Base-by-base conservation (phyloP, 2,329 filamentous ascomycete genomes). In the Coniosporium tulheliwenetii region DNA sequence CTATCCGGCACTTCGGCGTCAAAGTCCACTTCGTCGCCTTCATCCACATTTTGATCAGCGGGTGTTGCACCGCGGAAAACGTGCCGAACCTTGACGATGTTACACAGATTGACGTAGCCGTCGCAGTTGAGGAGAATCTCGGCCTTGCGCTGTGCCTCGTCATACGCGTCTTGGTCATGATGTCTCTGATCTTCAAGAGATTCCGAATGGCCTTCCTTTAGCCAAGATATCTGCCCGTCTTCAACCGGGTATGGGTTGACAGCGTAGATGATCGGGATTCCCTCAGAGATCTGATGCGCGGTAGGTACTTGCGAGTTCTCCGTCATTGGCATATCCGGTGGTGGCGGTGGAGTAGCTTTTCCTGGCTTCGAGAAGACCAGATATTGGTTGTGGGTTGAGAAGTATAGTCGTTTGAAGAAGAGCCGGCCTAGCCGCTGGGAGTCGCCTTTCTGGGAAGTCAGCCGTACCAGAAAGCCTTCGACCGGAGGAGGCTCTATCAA, bases 321-420 rank as follows among this genome's bases (percentile, higher is more conserved):
- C 10, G 61, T 55, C 12, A 59, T 61, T 5, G 63, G 62, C 37
- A 75, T 56, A 43, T 64, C 70, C 2, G 76, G 76, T 15, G 72
- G 72, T 30, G 73, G 67, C 7, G 77, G 73, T 9, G 67, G 63
- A 2, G 52, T 58, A 8, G 72, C 71, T 50, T 70, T 73, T 2
- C 73, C 67, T 9, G 77, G 77, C 40, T 68, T 66, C 43, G 71
- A 71, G 56, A 80, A 81, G 38, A 76, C 63, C 5, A 81, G 57
- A 44, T 69, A 76, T 45, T 78, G 73, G 48, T 80, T 72, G 45
- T 80, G 73, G 0, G 69, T 73, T 35, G 71, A 71, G 49, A 78
- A 81, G 51, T 81, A 81, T 3, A 81, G 59, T 35, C 73, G 66
- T 52, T 80, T 81, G 60, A 71, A 78, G 48, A 77, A 75, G 57